Base-by-base conservation (phyloP, 2,329 filamentous ascomycete genomes). In the Berkeleyomyces basicola region DNA sequence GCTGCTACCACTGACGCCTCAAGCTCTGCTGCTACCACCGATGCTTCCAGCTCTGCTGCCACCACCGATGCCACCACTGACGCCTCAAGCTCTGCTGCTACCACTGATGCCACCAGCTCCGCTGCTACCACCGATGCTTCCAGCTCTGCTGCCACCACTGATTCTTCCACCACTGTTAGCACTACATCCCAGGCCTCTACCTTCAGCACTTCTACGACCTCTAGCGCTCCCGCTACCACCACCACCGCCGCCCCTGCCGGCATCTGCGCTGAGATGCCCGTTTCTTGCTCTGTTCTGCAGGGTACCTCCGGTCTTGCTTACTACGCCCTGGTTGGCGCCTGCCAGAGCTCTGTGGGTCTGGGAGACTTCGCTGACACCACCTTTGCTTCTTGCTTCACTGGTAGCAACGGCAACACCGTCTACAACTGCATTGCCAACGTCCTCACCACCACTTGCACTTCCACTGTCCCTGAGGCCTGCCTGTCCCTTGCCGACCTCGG, bases 341-440 rank as follows among this genome's bases (percentile, higher is more conserved):
- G 63, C 44, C 7, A 58, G 44, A 31, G 62, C 44, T 43, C 57
- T 14, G 1, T 46, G 4, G 59, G 59, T 36, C 63, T 64, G 10
- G 39, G 43, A 16, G 53, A 64, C 9, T 59, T 47, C 39, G 33
- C 57, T 3, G 44, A 59, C 6, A 55, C 43, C 5, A 51, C n/a
- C 3, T 64, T 64, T 31, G 4, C n/a, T 1, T 23, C 16, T 10
- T 64, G 63, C 53, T 64, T 61, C 63, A 23, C 51, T 1, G n/a
- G 16, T 1, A 23, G 23, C 7, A 43, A 51, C 7, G 59, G 63
- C 39, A 33, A 61, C 23, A 43, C 23, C n/a, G 46, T 46, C 10
- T 64, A 64, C 55, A 9, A 49, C 4, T 64, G 63, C 14, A 58
- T 64, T 33, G 42, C 37, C 3, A 43, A 6, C n/a, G 42, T 36